Percentiles rank a stretch among this genome's conserved stretches.
phyloP scores from a whole-genome alignment of 2,329 filamentous ascomycete genomes.

The Zymoseptoria pseudotritici region DNA sequence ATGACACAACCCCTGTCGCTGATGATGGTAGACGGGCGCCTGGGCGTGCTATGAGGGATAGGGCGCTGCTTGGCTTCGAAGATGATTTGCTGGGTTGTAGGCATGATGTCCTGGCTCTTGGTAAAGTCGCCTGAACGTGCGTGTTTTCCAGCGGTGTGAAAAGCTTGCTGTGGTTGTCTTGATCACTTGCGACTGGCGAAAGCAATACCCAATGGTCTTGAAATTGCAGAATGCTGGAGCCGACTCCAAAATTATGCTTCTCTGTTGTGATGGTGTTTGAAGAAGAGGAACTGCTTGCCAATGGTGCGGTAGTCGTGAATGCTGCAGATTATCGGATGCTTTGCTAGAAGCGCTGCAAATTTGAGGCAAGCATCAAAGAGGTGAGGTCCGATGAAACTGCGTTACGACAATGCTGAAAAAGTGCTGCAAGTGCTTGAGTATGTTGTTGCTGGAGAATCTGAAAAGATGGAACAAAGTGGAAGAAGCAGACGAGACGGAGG shows the following conservation, averaged over 20 bases:
- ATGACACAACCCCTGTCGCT: slow-evolving; percentile 15
- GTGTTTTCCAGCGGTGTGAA: not conserved
- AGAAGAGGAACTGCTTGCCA: not conserved
- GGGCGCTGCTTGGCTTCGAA: slow-evolving; percentile 10
- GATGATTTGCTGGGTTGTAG: slow-evolving; percentile 10
- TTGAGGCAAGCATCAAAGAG: not conserved
- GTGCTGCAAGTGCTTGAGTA: slow-evolving; percentile 4
- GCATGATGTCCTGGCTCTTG: not conserved
- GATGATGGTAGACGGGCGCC: slow-evolving; percentile 13
- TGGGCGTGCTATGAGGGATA: slow-evolving; percentile 4
- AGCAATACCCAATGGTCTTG: not conserved
- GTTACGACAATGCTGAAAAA: slow-evolving; percentile 1
- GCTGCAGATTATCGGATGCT: not conserved
- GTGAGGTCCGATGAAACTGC: not conserved
- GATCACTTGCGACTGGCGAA: slow-evolving; percentile 4
- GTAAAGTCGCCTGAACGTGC: too few relatives aligned
- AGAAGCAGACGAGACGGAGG: not conserved
- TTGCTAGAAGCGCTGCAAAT: not conserved
- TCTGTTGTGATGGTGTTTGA: not conserved
- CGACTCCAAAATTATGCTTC: not conserved
- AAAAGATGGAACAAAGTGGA: not conserved
- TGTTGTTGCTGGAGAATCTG: not conserved
- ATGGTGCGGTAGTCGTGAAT: not conserved
- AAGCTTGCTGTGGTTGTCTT: slow-evolving; percentile 2
- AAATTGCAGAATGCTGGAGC: not conserved